Evolutionary conservation across 257 asterid genomes (phyloP).

Genomic region (Ilex asprella): DNA sequence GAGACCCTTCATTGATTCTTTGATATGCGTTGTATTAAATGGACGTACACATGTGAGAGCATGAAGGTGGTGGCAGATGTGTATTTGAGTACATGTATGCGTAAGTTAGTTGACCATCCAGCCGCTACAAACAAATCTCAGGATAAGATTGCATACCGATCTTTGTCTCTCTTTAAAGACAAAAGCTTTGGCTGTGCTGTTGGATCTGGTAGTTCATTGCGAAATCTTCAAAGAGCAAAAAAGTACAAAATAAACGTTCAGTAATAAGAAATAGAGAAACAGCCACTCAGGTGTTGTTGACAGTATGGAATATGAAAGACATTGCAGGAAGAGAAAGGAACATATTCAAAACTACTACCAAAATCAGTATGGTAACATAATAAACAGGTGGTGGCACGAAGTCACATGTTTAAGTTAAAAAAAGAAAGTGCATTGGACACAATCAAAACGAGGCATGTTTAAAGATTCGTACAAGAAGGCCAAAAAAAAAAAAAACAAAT

Average conservation of each 20-base stretch:
- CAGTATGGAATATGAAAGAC: no score
- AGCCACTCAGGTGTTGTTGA: no score
- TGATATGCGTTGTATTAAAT: neutral
- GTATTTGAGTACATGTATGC: neutral
- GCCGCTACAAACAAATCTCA: neutral
- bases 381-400: no score
- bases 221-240: constrained; percentile 58
- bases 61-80: neutral
- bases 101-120: neutral
- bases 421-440: no score
- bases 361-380: no score
- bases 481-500: no score
- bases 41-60: neutral
- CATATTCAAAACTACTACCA: no score
- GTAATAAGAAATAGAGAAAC: neutral
- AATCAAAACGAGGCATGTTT: no score
- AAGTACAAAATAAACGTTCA: constrained; percentile 1
- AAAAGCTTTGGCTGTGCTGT: constrained; percentile 93
- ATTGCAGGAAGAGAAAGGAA: no score
- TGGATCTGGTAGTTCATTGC: constrained; percentile 96
- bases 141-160: constrained; percentile 46
- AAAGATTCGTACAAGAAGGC: no score
- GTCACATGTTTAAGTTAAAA: no score
- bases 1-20: neutral
- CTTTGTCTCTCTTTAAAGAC: constrained; percentile 68